phyloP scores from a whole-genome alignment of 2,329 filamentous ascomycete genomes.

The Scolecobasidium constrictum region DNA sequence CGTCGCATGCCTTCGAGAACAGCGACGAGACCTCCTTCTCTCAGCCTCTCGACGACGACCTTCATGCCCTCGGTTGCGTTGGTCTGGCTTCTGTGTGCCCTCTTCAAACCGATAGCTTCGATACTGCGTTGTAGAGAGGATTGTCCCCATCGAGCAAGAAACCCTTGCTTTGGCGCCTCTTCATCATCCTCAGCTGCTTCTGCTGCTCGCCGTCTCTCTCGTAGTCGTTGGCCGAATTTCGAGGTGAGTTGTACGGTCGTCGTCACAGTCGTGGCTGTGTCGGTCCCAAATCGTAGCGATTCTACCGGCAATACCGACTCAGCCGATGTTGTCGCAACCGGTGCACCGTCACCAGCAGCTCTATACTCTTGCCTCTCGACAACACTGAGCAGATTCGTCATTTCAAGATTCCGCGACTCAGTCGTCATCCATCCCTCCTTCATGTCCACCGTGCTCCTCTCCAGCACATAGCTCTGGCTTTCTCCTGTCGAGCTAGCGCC shows the following conservation, averaged over 20 bases:
- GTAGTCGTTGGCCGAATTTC: conserved; percentile 57
- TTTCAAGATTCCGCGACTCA: conserved; percentile 72
- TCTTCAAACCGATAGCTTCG: conserved; percentile 65
- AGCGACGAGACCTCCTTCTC: conserved; percentile 54
- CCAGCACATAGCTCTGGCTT: conserved; percentile 70
- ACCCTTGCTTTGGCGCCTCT: conserved; percentile 41
- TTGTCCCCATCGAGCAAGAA: conserved; percentile 54
- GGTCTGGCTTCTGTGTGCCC: conserved; percentile 65
- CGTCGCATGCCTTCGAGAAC: conserved; percentile 61
- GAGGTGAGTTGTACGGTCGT: conserved; percentile 67
- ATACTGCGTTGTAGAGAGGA: conserved; percentile 68
- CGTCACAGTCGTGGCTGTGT: conserved; percentile 51
- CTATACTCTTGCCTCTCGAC: conserved; percentile 62
- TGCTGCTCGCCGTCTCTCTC: neutral
- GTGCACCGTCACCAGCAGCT: neutral
- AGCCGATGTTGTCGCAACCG: conserved; percentile 4
- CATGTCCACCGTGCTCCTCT: conserved; percentile 69
- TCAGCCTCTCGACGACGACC: conserved; percentile 62
- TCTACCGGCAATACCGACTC: conserved; percentile 1
- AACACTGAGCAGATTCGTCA: conserved; percentile 68
- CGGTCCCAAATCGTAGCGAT: conserved; percentile 2
- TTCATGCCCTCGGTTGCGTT: conserved; percentile 79
- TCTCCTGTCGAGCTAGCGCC: conserved; percentile 48
- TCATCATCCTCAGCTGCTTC: conserved; percentile 26
- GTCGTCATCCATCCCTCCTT: conserved; percentile 75